Percentiles rank a stretch among this genome's conserved stretches.
These are phyloP conservation scores for Ceratocystis eucalypticola DNA, from an alignment of 2,329 filamentous ascomycete genomes.

Conservation along the genomic window DNA sequence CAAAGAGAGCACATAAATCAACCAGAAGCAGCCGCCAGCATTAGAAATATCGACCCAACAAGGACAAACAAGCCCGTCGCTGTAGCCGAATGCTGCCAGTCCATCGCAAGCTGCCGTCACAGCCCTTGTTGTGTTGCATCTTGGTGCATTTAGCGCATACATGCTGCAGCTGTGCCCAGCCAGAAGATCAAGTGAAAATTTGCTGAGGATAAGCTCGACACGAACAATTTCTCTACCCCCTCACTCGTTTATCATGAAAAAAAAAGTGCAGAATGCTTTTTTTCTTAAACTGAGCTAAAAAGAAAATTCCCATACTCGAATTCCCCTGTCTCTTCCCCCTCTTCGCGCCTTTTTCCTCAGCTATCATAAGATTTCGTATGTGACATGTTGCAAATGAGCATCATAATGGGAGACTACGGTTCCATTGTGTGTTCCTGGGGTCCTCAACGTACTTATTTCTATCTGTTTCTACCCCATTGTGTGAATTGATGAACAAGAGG, in stretches of 20 bases:
- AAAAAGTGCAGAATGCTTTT: background rate
- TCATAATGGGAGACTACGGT: too few relatives aligned
- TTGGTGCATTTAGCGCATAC: background rate
- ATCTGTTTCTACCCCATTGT: too few relatives aligned
- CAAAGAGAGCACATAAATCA: background rate
- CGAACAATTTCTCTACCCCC: background rate
- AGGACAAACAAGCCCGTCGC: background rate
- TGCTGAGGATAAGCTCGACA: background rate
- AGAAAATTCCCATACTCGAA: background rate
- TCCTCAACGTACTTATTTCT: too few relatives aligned
- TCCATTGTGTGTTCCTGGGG: too few relatives aligned
- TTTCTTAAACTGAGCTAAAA: background rate
- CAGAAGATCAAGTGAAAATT: background rate
- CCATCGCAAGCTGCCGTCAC: background rate
- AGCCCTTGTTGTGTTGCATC: constrained; percentile 1
- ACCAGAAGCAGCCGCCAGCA: constrained; percentile 2
- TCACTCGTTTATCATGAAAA: background rate
- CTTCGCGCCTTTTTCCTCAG: too few relatives aligned
- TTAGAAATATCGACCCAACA: background rate
- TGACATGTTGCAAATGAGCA: too few relatives aligned
- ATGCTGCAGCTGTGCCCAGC: constrained; percentile 5
- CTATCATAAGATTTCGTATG: too few relatives aligned
- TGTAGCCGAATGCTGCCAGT: background rate
- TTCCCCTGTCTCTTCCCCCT: background rate
- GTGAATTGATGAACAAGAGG: too few relatives aligned